A percentile compares a stretch with the other conserved stretches of the same genome.
Conservation (phyloP, 1,284 basidiomycete species). For the Cutaneotrichosporon cutaneum region DNA sequence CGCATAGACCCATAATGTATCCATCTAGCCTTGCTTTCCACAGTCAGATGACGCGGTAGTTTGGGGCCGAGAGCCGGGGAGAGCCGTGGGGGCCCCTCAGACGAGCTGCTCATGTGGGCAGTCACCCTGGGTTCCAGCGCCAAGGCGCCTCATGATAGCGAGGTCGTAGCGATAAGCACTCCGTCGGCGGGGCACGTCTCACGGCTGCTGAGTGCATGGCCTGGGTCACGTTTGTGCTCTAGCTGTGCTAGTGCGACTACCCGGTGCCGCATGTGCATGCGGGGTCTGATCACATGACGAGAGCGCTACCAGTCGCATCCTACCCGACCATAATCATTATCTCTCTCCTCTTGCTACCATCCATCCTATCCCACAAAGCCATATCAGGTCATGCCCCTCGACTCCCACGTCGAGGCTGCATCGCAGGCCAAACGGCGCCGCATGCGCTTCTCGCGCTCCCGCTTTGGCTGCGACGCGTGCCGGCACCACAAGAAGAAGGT, state of each 20-base stretch:
- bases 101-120: too few species aligned
- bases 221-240: too few species aligned
- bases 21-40: neutral
- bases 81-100: too few species aligned
- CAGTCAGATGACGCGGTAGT: neutral
- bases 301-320: neutral
- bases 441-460: conserved; percentile 9
- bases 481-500: conserved; percentile 12
- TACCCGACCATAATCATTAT: neutral
- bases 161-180: too few species aligned
- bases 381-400: neutral
- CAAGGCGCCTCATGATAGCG: too few species aligned
- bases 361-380: neutral
- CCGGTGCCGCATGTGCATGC: too few species aligned
- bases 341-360: neutral
- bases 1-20: neutral
- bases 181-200: too few species aligned
- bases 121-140: too few species aligned
- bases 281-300: neutral
- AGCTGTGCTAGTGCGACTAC: too few species aligned
- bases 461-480: conserved; percentile 8
- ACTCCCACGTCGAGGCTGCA: neutral
- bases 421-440: conserved; percentile 1
- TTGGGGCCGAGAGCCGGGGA: too few species aligned
- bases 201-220: too few species aligned